Percentiles rank a stretch among this genome's conserved stretches.
Conservation (phyloP, 208 protist genomes). For the Trypanosoma melophagium region DNA sequence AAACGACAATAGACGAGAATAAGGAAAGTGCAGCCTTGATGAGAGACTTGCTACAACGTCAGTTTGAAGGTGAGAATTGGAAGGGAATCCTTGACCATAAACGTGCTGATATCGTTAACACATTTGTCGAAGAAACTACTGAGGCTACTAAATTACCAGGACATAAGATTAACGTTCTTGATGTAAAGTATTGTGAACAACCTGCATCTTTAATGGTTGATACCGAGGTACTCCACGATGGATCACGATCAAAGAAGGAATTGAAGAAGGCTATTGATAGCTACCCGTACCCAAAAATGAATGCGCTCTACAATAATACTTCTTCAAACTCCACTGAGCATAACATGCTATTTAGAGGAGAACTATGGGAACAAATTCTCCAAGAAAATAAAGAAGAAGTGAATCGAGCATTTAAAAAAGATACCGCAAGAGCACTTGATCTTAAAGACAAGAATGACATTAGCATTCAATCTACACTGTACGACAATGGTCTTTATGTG, state of each 20-base stretch:
- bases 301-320: conserved; percentile 59
- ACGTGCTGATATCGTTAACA: conserved; percentile 53
- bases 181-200: conserved; percentile 20
- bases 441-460: conserved; percentile 28
- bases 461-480: conserved; percentile 30
- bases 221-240: conserved; percentile 56
- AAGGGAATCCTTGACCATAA: conserved; percentile 58
- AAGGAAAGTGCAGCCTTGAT: conserved; percentile 25
- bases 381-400: conserved; percentile 35
- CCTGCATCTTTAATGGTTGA: conserved; percentile 55
- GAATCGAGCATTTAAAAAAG: conserved; percentile 48
- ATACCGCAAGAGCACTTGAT: conserved; percentile 48
- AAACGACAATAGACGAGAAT: conserved; percentile 28
- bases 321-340: conserved; percentile 32
- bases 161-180: conserved; percentile 49
- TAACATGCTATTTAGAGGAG: conserved; percentile 58
- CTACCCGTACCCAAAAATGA: conserved; percentile 47
- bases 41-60: conserved; percentile 14
- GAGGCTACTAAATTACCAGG: conserved; percentile 47
- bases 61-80: conserved; percentile 67
- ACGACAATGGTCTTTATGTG: conserved; percentile 45
- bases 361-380: conserved; percentile 46
- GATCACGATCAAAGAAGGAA: conserved; percentile 29
- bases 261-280: conserved; percentile 40
- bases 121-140: conserved; percentile 69